phyloP scores from a whole-genome alignment of 495 filamentous ascomycete genomes.

The Lophiostoma macrostomum region DNA sequence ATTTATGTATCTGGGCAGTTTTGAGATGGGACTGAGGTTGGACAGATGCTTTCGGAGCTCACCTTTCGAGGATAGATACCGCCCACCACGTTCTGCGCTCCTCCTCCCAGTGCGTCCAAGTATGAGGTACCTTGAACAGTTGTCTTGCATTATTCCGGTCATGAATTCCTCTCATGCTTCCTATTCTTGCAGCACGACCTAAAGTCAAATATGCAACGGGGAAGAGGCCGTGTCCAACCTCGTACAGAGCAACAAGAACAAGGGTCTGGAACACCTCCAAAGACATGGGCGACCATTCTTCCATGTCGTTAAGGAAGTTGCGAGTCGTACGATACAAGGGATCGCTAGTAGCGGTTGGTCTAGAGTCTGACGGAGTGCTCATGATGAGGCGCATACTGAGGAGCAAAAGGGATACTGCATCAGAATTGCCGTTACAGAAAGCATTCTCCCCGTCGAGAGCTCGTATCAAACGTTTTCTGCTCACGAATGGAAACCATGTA shows the following conservation, averaged over 20 bases:
- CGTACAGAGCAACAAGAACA: neutral
- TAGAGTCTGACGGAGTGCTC: neutral
- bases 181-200: neutral
- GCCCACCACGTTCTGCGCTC: neutral
- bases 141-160: neutral
- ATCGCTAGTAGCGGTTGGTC: neutral
- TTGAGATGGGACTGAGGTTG: neutral
- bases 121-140: neutral
- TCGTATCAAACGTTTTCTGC: neutral
- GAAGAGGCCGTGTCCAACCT: neutral
- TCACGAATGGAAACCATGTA: neutral
- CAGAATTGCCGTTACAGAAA: neutral
- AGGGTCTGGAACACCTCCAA: neutral
- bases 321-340: neutral
- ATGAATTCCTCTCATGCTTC: neutral
- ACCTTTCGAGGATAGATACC: neutral
- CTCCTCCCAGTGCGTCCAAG: neutral
- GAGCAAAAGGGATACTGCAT: neutral
- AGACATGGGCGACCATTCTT: neutral
- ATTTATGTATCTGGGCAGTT: neutral
- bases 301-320: neutral
- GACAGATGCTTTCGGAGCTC: neutral
- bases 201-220: neutral
- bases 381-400: neutral
- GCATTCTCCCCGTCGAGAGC: neutral